Evolutionary conservation across 208 protist species (phyloP).

Genomic region (Trypanosoma avium): DNA sequence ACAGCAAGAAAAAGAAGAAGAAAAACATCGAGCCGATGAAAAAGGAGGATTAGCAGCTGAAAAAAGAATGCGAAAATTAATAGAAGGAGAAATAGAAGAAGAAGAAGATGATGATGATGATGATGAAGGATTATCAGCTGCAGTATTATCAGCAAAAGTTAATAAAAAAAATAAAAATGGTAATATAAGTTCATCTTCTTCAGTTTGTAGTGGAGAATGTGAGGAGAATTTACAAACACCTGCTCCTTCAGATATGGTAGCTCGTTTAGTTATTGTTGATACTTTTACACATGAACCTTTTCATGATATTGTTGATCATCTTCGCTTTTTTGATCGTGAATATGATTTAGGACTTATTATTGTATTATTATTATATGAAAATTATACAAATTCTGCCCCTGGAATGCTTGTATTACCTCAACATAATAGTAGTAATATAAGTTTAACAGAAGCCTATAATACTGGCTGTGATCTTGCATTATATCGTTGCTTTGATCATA

Average conservation of each 20-base stretch:
- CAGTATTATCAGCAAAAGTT: too few relatives aligned
- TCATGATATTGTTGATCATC: conserved; percentile 59
- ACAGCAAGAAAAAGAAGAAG: background rate
- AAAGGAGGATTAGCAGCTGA: background rate
- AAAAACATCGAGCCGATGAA: background rate
- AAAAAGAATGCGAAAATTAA: background rate
- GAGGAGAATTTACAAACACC: background rate
- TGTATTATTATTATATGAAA: conserved; percentile 54
- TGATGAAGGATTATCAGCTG: background rate
- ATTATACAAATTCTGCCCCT: conserved; percentile 9
- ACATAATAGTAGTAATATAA: conserved; percentile 42
- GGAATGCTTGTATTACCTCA: conserved; percentile 54
- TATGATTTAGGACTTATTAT: conserved; percentile 67
- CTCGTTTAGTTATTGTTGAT: conserved; percentile 75
- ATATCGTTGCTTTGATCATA: conserved; percentile 70
- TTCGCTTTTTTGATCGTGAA: conserved; percentile 68
- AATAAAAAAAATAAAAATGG: background rate
- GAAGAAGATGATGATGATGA: background rate
- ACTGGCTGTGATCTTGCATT: conserved; percentile 80
- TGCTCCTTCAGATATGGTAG: conserved; percentile 46
- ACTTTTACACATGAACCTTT: conserved; percentile 82
- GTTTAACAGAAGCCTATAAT: conserved; percentile 61
- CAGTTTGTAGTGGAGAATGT: conserved; percentile 43
- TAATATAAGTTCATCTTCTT: conserved; percentile 9
- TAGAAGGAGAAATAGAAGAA: background rate